A percentile compares a stretch with the other conserved stretches of the same genome.
Conservation (phyloP, 495 filamentous ascomycete species). For the Trichodelitschia bisporula region DNA sequence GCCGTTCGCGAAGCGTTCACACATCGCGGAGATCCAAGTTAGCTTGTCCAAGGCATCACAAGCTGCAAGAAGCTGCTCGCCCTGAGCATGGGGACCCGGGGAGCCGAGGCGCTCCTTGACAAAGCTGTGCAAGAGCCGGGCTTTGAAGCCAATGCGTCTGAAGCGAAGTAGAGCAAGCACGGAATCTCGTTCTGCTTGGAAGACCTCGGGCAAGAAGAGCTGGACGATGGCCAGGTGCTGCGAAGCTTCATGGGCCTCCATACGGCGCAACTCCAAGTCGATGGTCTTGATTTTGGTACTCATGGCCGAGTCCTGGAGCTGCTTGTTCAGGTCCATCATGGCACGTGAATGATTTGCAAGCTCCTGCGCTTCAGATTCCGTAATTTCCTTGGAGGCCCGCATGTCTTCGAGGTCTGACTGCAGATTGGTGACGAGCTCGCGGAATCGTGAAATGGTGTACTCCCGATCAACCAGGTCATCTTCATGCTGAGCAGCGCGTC, state of each 20-base stretch:
- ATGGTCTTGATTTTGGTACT: conserved; percentile 88
- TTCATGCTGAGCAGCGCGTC: conserved; percentile 39
- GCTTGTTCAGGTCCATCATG: conserved; percentile 91
- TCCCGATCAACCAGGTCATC: conserved; percentile 64
- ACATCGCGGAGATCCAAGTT: conserved; percentile 59
- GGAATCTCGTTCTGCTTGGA: conserved; percentile 53
- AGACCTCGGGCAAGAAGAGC: conserved; percentile 75
- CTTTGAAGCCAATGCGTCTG: conserved; percentile 74
- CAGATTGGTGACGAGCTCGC: conserved; percentile 63
- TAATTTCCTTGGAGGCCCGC: conserved; percentile 69
- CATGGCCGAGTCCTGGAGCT: conserved; percentile 64
- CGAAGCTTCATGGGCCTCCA: conserved; percentile 72
- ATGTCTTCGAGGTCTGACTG: conserved; percentile 81
- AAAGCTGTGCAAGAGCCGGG: conserved; percentile 49
- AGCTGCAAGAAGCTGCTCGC: conserved; percentile 52
- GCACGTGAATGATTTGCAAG: conserved; percentile 61
- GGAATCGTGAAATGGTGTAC: conserved; percentile 67
- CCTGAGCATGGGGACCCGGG: conserved; percentile 26
- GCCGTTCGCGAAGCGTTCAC: conserved; percentile 55
- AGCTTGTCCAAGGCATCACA: conserved; percentile 69
- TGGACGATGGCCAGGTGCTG: conserved; percentile 73
- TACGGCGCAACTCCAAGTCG: conserved; percentile 62
- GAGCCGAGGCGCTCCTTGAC: conserved; percentile 49
- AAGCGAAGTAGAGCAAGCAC: conserved; percentile 68
- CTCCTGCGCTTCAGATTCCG: conserved; percentile 76